Evolutionary conservation across 768 basidiomycete genomes (phyloP).

Genomic region (Favolaschia claudopus): DNA sequence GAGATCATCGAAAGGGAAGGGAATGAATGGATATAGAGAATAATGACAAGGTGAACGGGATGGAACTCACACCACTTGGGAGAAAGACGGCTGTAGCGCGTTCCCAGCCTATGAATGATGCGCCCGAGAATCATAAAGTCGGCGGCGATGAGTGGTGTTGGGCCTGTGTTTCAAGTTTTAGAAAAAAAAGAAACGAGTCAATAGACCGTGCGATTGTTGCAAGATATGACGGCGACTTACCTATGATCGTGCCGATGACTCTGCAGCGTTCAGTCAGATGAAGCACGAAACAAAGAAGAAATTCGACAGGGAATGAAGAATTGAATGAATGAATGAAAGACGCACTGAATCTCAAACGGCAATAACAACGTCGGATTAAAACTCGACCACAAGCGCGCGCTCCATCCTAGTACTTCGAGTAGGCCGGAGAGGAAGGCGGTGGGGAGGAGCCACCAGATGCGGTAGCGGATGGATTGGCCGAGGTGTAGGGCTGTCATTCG

Average conservation of each 20-base stretch:
- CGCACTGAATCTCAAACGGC: constrained; percentile 23
- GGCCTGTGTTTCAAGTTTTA: not conserved
- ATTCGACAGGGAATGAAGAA: not conserved
- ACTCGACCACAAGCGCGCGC: constrained; percentile 20
- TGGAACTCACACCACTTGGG: constrained; percentile 15
- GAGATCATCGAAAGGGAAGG: no score
- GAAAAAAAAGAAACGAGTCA: not conserved
- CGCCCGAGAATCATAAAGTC: constrained; percentile 23
- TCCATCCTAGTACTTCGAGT: constrained; percentile 18
- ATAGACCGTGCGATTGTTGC: no score
- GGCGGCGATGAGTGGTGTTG: constrained; percentile 20
- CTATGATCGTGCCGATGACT: constrained; percentile 18
- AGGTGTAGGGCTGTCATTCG: constrained; percentile 12
- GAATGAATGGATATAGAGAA: not conserved
- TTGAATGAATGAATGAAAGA: not conserved
- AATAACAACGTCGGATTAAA: not conserved
- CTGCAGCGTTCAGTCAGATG: no score
- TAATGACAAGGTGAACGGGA: no score
- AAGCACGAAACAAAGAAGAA: not conserved
- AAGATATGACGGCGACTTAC: no score
- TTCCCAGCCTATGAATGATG: constrained; percentile 13
- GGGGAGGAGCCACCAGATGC: constrained; percentile 21
- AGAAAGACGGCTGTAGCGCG: constrained; percentile 21
- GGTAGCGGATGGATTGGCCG: constrained; percentile 10
- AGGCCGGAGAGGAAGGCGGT: constrained; percentile 17